These are phyloP conservation scores for Penicillium ucsense DNA, from an alignment of 495 filamentous ascomycete genomes.

Conservation along the genomic window DNA sequence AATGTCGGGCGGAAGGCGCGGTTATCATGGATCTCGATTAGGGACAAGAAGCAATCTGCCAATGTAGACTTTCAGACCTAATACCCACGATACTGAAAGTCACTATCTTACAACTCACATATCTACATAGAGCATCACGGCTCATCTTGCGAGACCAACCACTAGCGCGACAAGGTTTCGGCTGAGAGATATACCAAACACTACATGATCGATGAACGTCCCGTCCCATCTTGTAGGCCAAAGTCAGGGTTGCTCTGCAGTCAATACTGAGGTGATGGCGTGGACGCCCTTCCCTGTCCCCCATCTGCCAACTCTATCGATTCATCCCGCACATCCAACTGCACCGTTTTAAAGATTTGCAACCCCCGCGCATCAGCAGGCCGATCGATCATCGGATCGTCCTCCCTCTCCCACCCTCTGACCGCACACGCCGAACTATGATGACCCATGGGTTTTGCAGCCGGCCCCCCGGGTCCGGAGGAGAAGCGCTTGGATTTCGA, in stretches of 20 bases:
- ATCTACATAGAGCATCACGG: background rate
- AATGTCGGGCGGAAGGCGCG: too few relatives aligned
- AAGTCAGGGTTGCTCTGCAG: background rate
- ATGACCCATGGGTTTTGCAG: background rate
- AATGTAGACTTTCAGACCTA: too few relatives aligned
- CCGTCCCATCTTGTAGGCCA: too few relatives aligned
- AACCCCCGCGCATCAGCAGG: background rate
- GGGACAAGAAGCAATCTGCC: too few relatives aligned
- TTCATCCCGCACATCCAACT: constrained; percentile 7
- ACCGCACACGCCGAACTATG: background rate
- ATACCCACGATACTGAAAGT: too few relatives aligned
- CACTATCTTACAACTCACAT: background rate
- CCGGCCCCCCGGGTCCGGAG: background rate
- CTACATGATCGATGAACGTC: too few relatives aligned
- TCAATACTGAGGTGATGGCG: background rate
- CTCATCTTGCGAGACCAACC: too few relatives aligned
- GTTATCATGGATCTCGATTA: too few relatives aligned
- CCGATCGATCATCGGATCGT: constrained; percentile 5
- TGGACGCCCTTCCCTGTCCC: background rate
- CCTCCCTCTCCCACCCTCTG: constrained; percentile 5
- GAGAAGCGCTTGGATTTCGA: background rate
- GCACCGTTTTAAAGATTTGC: constrained; percentile 11
- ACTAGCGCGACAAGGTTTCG: too few relatives aligned
- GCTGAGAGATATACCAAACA: too few relatives aligned
- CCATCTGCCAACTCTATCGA: constrained; percentile 8